Evolutionary conservation across 2,329 filamentous ascomycete genomes (phyloP).

Genomic region (Coniochaeta sp.): DNA sequence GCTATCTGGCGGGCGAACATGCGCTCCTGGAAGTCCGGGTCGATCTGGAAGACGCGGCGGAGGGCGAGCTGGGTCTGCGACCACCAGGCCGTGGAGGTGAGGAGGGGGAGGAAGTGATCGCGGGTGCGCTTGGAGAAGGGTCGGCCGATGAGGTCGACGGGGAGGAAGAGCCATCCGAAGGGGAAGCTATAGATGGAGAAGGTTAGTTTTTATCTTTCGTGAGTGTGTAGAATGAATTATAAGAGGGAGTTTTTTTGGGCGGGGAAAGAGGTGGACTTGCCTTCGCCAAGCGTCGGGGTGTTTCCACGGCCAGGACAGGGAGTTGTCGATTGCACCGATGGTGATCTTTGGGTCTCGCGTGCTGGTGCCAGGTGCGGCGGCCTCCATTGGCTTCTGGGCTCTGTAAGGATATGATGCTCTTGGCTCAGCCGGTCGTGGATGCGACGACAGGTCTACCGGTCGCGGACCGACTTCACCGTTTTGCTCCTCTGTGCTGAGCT

Average conservation of each 20-base stretch:
- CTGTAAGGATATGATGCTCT: conserved; percentile 59
- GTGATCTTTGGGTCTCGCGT: conserved; percentile 54
- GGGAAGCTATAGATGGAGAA: conserved; percentile 66
- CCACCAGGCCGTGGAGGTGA: conserved; percentile 97
- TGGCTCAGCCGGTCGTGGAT: conserved; percentile 29
- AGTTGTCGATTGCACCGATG: conserved; percentile 95
- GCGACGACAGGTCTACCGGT: conserved; percentile 46
- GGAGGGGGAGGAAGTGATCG: conserved; percentile 88
- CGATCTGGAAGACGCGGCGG: conserved; percentile 80
- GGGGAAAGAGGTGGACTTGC: conserved; percentile 20
- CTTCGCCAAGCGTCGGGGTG: conserved; percentile 82
- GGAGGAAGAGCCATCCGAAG: conserved; percentile 96
- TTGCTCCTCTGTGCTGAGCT: conserved; percentile 53
- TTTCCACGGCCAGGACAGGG: conserved; percentile 97
- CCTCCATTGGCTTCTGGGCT: conserved; percentile 77
- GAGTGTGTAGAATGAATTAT: no score
- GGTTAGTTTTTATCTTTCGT: neutral
- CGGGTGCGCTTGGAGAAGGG: conserved; percentile 92
- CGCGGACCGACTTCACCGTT: conserved; percentile 47
- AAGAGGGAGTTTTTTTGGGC: neutral
- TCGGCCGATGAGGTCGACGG: conserved; percentile 90
- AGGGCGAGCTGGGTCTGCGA: conserved; percentile 83
- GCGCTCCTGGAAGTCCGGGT: conserved; percentile 93
- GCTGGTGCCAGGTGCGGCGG: conserved; percentile 40
- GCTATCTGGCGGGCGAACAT: conserved; percentile 99